A percentile compares a stretch with the other conserved stretches of the same genome.
phyloP scores from a whole-genome alignment of 129 eudicot genomes.

The Dittrichia graveolens region DNA sequence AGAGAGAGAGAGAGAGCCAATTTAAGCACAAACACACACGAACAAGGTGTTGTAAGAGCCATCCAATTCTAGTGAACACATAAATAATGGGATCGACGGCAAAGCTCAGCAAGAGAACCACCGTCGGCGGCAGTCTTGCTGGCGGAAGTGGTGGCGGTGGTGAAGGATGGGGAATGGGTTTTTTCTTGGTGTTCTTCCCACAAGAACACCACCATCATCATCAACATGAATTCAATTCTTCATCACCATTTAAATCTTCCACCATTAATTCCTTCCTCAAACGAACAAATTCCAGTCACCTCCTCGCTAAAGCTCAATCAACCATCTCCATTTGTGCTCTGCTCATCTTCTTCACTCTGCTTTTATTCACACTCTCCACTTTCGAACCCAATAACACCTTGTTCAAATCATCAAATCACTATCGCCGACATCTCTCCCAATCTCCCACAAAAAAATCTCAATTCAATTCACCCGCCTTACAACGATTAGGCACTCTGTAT shows the following conservation, averaged over 20 bases:
- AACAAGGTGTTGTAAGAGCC: not conserved
- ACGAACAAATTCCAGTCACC: slow-evolving; percentile 44
- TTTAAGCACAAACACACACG: slow-evolving; percentile 21
- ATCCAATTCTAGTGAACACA: not conserved
- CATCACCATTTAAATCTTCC: slow-evolving; percentile 22
- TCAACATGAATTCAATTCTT: slow-evolving; percentile 6
- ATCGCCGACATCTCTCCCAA: slow-evolving; percentile 34
- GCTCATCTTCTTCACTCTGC: slow-evolving; percentile 59
- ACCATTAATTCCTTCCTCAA: slow-evolving; percentile 34
- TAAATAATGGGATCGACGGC: not conserved
- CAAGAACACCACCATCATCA: slow-evolving; percentile 45
- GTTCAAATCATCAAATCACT: slow-evolving; percentile 9
- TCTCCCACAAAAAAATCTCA: slow-evolving; percentile 3
- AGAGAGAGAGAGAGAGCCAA: not conserved
- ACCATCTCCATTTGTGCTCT: slow-evolving; percentile 77
- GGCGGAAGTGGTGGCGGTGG: slow-evolving; percentile 4
- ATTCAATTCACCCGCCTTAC: slow-evolving; percentile 49
- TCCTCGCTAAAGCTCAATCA: slow-evolving; percentile 67
- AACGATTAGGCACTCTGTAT: slow-evolving; percentile 69
- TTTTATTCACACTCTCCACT: slow-evolving; percentile 77
- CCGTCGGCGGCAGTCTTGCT: not conserved
- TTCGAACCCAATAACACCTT: slow-evolving; percentile 52
- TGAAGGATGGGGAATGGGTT: slow-evolving; percentile 74
- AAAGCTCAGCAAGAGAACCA: slow-evolving; percentile 30
- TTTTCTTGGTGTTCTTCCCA: slow-evolving; percentile 81